Evolutionary conservation across 2,329 filamentous ascomycete species (phyloP), one percentile per base, ranked within the genome.

Genomic region (Neofusicoccum cordaticola): DNA sequence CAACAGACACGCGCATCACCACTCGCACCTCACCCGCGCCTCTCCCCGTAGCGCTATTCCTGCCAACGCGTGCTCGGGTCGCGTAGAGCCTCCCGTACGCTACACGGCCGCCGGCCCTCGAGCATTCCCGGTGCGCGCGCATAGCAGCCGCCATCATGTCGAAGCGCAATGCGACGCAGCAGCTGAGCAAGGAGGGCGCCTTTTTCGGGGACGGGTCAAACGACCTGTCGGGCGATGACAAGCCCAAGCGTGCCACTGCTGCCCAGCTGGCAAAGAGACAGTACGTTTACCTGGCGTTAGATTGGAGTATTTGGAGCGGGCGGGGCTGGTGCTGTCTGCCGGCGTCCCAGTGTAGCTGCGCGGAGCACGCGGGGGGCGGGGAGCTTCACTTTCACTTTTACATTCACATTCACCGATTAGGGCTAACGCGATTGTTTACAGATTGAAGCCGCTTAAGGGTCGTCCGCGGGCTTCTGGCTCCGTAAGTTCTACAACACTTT

Each of bases 231-330:
- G 76, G 76, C 34, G 78, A 77, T 52, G 82, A 84, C 2, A 75
- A 77, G 68, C 79, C 80, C 31, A 78, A 80, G 69, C 79, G 78
- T 73, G 83, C 84, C 39, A 85, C 83, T 34, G 83, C 83, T 44
- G 83, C 83, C 44, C 83, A 85, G 74, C 58, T 85, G 74, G 83
- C 84, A 37, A 76, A 73, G 66, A 80, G 84, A 76, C 85, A 81
- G 84, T 85, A 77, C 80, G 84, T 85, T 52, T 13, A n/a, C n/a
- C 34, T 66, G 31, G 51, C 41, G 37, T 57, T 11, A 39, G 41
- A 31, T 62, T 15, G 34, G 34, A 39, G 50, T 13, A 19, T 47
- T 27, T 19, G 27, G 56, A 31, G 41, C 13, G 63, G 65, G 34
- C 34, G 31, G 42, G 27, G 48, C 34, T 47, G 17, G 17, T 35